Evolutionary conservation across 192 early-diverging fungal genomes (phyloP).

Genomic region (Allomyces macrogynus): DNA sequence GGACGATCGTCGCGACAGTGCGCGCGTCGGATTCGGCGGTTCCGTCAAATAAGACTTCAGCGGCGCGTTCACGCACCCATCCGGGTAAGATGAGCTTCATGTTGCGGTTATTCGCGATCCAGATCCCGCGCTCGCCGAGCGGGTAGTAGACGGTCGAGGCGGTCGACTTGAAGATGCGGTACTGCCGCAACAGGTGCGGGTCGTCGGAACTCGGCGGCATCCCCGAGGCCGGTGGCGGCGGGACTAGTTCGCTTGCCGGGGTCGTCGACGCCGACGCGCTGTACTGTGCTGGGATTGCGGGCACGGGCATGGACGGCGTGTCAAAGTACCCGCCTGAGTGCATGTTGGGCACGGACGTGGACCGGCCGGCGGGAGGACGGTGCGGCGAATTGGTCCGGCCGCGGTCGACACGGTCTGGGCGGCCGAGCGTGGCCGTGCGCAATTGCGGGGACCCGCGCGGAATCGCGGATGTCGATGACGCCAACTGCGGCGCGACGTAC

Average conservation of each 20-base stretch:
- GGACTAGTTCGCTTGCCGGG: neutral
- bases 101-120: neutral
- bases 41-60: conserved; percentile 59
- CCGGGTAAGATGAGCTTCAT: conserved; percentile 33
- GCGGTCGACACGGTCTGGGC: too few relatives aligned
- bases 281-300: too few relatives aligned
- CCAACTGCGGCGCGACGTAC: neutral
- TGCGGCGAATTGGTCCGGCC: neutral
- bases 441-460: too few relatives aligned
- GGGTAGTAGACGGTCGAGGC: conserved; percentile 1
- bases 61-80: conserved; percentile 65
- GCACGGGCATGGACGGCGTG: too few relatives aligned
- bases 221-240: too few relatives aligned
- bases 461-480: too few relatives aligned
- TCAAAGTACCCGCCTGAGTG: too few relatives aligned
- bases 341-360: too few relatives aligned
- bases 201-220: too few relatives aligned
- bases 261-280: too few relatives aligned
- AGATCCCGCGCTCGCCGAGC: conserved; percentile 1
- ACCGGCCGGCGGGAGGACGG: neutral
- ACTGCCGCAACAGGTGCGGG: neutral
- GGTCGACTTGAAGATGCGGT: neutral
- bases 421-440: too few relatives aligned
- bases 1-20: conserved; percentile 29
- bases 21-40: conserved; percentile 36